Conservation (phyloP, 2,329 filamentous ascomycete genomes). For the Pseudogymnoascus sp. region DNA sequence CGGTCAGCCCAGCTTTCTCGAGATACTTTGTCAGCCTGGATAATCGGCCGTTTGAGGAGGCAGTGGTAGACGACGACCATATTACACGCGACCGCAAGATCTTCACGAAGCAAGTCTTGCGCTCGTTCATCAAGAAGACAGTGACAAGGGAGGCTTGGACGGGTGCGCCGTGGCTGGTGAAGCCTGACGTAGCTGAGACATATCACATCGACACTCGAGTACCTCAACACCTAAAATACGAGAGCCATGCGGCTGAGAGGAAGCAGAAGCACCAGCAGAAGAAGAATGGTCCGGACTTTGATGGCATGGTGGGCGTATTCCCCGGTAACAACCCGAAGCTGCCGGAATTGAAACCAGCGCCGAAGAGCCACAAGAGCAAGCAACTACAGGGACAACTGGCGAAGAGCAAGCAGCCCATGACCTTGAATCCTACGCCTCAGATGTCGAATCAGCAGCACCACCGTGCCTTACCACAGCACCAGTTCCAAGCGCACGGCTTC, state of each 20-base stretch:
- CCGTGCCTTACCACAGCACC: constrained; percentile 1
- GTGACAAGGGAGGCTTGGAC: constrained; percentile 89
- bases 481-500: neutral
- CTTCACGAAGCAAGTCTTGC: constrained; percentile 90
- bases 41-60: constrained; percentile 61
- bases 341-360: constrained; percentile 66
- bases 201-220: constrained; percentile 86
- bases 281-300: constrained; percentile 32
- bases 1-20: constrained; percentile 62
- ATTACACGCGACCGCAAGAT: constrained; percentile 81
- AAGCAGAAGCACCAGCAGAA: constrained; percentile 64
- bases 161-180: constrained; percentile 95
- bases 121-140: constrained; percentile 91
- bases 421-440: constrained; percentile 27
- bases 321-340: constrained; percentile 44
- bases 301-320: constrained; percentile 30
- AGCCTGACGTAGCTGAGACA: constrained; percentile 70
- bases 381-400: constrained; percentile 35
- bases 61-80: constrained; percentile 71
- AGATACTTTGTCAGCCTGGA: constrained; percentile 75
- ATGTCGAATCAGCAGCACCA: constrained; percentile 12
- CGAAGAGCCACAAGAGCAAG: constrained; percentile 62
- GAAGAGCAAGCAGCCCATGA: constrained; percentile 33
- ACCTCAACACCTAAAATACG: constrained; percentile 73
- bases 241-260: constrained; percentile 69